Evolutionary conservation across 2,329 filamentous ascomycete genomes (phyloP).

Genomic region (Apiospora rasikravindrae): DNA sequence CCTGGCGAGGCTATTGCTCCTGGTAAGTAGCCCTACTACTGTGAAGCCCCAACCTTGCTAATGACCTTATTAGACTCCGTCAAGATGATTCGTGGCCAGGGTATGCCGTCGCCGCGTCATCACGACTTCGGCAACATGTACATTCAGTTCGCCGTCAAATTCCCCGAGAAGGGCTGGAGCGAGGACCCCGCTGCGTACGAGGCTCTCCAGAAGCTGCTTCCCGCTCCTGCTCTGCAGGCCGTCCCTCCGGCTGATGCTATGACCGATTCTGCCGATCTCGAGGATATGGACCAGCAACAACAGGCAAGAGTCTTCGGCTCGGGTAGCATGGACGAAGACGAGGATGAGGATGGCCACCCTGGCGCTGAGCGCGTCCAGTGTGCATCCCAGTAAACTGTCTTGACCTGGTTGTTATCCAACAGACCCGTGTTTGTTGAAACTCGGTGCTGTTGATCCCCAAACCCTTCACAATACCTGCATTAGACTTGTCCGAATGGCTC

Average conservation of each 20-base stretch:
- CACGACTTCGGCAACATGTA: constrained; percentile 96
- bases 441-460: neutral
- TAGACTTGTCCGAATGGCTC: constrained; percentile 24
- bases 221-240: constrained; percentile 66
- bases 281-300: constrained; percentile 78
- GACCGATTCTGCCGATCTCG: constrained; percentile 87
- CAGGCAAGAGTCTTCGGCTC: constrained; percentile 71
- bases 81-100: constrained; percentile 94
- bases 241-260: constrained; percentile 82
- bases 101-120: constrained; percentile 95
- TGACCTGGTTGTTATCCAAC: constrained; percentile 3
- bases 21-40: constrained; percentile 62
- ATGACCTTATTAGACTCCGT: constrained; percentile 69
- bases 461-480: constrained; percentile 21
- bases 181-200: constrained; percentile 73
- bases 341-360: constrained; percentile 74
- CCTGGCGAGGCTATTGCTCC: constrained; percentile 94
- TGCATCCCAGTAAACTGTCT: constrained; percentile 74
- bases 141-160: constrained; percentile 97
- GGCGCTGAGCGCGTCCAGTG: constrained; percentile 84
- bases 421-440: constrained; percentile 2
- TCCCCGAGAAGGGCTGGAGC: constrained; percentile 80
- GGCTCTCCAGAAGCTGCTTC: constrained; percentile 83
- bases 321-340: constrained; percentile 70
- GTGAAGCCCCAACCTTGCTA: constrained; percentile 25